Conservation (phyloP, 2,329 filamentous ascomycete species). For the Diplodia intermedia region DNA sequence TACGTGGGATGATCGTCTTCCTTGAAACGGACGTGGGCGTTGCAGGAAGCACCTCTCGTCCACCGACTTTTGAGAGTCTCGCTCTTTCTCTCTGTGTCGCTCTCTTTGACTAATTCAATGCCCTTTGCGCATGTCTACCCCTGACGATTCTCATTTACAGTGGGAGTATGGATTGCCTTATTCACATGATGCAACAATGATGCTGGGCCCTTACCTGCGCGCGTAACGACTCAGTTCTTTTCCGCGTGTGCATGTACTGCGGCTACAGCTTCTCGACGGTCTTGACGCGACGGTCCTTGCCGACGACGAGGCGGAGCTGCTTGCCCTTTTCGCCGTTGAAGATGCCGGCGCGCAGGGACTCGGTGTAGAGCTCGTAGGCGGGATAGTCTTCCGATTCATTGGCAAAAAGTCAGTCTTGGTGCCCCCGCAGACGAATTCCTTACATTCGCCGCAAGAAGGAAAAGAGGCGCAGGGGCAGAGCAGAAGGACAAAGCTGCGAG, state of each 20-base stretch:
- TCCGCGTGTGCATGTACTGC: neutral
- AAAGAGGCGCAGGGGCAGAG: neutral
- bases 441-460: neutral
- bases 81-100: neutral
- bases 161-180: neutral
- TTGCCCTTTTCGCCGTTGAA: constrained; percentile 53
- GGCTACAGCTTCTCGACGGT: constrained; percentile 29
- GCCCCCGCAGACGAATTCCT: neutral
- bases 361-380: constrained; percentile 64
- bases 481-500: no score
- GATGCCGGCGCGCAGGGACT: constrained; percentile 57
- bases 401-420: neutral
- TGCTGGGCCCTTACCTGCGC: constrained; percentile 4
- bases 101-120: neutral
- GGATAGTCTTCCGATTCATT: constrained; percentile 48
- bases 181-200: constrained; percentile 6
- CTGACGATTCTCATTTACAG: neutral
- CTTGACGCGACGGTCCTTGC: constrained; percentile 42
- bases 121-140: neutral
- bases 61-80: neutral
- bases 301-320: constrained; percentile 60
- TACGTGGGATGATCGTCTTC: neutral
- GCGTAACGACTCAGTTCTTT: neutral
- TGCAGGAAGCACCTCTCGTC: neutral
- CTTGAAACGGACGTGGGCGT: neutral